Conservation (phyloP, 2,329 filamentous ascomycete genomes). For the Chrysoporthe puriensis region DNA sequence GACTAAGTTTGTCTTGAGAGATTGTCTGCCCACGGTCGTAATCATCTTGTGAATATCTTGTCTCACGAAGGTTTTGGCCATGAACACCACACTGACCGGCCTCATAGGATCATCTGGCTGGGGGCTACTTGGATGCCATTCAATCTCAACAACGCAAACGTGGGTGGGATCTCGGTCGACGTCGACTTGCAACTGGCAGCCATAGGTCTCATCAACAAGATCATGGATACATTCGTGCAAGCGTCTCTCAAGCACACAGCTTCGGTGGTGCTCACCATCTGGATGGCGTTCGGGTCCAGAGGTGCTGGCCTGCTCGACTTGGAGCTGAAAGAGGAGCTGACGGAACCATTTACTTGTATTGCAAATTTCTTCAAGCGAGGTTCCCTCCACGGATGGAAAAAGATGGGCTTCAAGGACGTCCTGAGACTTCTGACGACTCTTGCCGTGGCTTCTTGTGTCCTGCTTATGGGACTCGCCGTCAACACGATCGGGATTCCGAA, state of each 20-base stretch:
- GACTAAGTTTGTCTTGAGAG: neutral
- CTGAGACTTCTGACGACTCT: neutral
- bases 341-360: conserved; percentile 3
- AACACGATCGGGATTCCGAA: neutral
- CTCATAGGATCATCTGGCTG: neutral
- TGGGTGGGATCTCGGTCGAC: neutral
- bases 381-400: neutral
- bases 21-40: neutral
- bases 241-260: neutral
- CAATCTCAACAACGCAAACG: neutral
- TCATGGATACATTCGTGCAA: neutral
- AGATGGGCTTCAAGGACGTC: neutral
- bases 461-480: neutral
- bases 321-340: conserved; percentile 11
- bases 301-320: conserved; percentile 12
- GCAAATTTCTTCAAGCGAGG: neutral
- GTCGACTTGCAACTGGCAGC: neutral
- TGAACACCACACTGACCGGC: neutral
- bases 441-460: neutral
- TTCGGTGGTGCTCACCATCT: conserved; percentile 4
- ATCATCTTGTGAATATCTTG: neutral
- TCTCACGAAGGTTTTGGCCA: neutral
- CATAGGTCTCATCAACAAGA: conserved; percentile 5
- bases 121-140: neutral
- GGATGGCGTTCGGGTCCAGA: conserved; percentile 9